phyloP scores from a whole-genome alignment of 1,284 basidiomycete genomes.

The Ceratobasidium sp. region DNA sequence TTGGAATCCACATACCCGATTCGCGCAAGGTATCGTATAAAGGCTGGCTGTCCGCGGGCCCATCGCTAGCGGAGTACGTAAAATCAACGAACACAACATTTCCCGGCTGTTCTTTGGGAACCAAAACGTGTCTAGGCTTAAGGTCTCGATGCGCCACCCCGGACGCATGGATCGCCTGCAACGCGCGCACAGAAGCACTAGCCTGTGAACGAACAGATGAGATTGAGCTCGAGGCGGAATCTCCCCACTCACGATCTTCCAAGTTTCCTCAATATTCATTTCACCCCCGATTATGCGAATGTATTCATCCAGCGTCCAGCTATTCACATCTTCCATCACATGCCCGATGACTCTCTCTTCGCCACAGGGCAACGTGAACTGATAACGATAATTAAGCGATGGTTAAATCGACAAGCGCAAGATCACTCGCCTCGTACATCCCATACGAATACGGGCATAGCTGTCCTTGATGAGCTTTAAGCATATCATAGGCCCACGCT shows the following conservation, averaged over 20 bases:
- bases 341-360: conserved; percentile 41
- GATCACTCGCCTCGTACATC: conserved; percentile 37
- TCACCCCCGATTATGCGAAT: conserved; percentile 35
- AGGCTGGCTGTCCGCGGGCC: conserved; percentile 39
- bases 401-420: conserved; percentile 8
- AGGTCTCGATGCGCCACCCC: conserved; percentile 41
- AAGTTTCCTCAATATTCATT: conserved; percentile 37
- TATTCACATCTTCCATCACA: conserved; percentile 43
- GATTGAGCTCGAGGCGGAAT: conserved; percentile 9
- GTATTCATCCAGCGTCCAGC: conserved; percentile 41
- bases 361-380: conserved; percentile 41
- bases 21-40: conserved; percentile 37
- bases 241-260: conserved; percentile 36
- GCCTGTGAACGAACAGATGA: conserved; percentile 24
- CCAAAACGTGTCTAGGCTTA: conserved; percentile 42
- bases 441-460: conserved; percentile 41
- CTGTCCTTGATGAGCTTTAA: conserved; percentile 35
- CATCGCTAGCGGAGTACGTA: conserved; percentile 42
- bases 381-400: conserved; percentile 3
- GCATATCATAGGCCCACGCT: conserved; percentile 41
- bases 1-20: conserved; percentile 36
- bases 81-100: conserved; percentile 43
- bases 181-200: conserved; percentile 17
- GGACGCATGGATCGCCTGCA: conserved; percentile 37
- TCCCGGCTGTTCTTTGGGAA: conserved; percentile 38